Evolutionary conservation across 768 basidiomycete genomes (phyloP), one percentile per base, ranked within the genome.

Genomic region (Leucocoprinus leucothites): DNA sequence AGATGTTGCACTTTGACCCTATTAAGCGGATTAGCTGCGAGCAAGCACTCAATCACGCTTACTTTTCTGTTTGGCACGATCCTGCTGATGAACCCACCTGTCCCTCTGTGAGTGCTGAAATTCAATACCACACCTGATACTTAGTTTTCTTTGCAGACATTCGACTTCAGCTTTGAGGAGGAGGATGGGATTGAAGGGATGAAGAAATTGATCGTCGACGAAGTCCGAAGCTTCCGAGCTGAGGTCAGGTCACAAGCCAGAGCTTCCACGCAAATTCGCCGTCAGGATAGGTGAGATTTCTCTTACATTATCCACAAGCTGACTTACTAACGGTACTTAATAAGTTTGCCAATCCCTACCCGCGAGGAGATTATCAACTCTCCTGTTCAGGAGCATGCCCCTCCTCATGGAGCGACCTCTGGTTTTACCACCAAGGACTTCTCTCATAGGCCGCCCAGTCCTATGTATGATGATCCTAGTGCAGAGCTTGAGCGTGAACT

Each of bases 131-230:
- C 3, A 40, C 16, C 19, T 25, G 40, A 14, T 4, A 16, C 3
- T 36, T 38, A 25, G 48, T 0, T 14, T 9, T 25, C 13, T 41
- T 18, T 45, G 13, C 60, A 93, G 89, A 85, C 89, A 77, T 98
- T 99, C 62, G 94, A 98, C 71, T 98, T 99, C 65, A 79, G 84
- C 16, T 99, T 99, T 63, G 97, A 99, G 72, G 89, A 90, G 60
- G 97, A 98, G 71, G 97, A 99, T 57, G 86, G 85, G 56, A 95
- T 96, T 60, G 93, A 96, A 43, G 97, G 97, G 8, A 99, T 99
- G 97, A 92, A 96, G 72, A 84, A 82, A 59, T 71, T 98, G 67
- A 99, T 99, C 62, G 85, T 98, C 21, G 84, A 95, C 25, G 95
- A 98, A 69, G 96, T 98, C 36, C 85, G 84, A 57, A 67, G 79